A percentile compares a stretch with the other conserved stretches of the same genome.
Evolutionary conservation across 306 rosid genomes (phyloP).

Genomic region (Rosa chinensis): DNA sequence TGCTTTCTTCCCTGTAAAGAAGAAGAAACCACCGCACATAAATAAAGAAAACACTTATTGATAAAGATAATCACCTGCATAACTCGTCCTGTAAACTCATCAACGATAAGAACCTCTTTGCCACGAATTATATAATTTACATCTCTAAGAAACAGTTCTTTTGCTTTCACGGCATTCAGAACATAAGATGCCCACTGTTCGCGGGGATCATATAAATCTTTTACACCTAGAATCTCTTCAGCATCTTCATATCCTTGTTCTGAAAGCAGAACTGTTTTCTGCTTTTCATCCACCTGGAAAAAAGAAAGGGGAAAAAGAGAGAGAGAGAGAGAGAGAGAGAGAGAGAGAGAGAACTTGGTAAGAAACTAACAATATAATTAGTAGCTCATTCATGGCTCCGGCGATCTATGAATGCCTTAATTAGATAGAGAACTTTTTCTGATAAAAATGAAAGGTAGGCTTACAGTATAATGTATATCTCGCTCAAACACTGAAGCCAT

Average conservation of each 20-base stretch:
- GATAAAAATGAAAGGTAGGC: conserved; percentile 3
- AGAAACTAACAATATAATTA: background rate
- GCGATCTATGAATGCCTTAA: background rate
- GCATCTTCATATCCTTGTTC: conserved; percentile 99
- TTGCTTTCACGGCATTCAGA: conserved; percentile 91
- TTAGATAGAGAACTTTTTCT: background rate
- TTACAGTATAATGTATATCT: conserved; percentile 93
- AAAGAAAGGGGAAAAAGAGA: too few relatives aligned
- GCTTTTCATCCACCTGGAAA: conserved; percentile 94
- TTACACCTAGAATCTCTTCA: conserved; percentile 85
- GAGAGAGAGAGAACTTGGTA: conserved; percentile 1
- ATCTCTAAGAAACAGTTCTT: conserved; percentile 91
- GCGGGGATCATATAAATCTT: conserved; percentile 92
- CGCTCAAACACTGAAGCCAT: conserved; percentile 85
- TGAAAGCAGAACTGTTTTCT: conserved; percentile 75
- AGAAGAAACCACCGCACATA: background rate
- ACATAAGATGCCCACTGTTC: conserved; percentile 98
- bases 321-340: too few relatives aligned
- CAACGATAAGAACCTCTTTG: conserved; percentile 90
- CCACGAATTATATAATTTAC: conserved; percentile 93
- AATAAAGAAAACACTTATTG: background rate
- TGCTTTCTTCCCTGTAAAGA: background rate
- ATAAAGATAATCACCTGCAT: conserved; percentile 71
- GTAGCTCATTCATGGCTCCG: background rate
- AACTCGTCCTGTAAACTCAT: conserved; percentile 97